Evolutionary conservation across 2,329 filamentous ascomycete genomes (phyloP).

Genomic region (Byssoonygena ceratinophila): DNA sequence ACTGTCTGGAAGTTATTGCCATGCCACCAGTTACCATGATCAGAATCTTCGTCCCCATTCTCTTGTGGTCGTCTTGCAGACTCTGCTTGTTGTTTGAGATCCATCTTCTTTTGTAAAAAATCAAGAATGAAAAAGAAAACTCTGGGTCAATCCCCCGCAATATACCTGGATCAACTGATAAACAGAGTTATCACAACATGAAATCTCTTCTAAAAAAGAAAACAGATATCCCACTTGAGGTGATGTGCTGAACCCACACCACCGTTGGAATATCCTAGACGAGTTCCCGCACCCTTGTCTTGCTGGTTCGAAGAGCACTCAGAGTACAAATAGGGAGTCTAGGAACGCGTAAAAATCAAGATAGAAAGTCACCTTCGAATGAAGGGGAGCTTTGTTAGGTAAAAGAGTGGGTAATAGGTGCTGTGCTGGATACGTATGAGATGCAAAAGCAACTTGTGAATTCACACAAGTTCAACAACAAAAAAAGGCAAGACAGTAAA

Average conservation of each 20-base stretch:
- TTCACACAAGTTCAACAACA: slow-evolving; percentile 12
- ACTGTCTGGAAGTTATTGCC: slow-evolving; percentile 27
- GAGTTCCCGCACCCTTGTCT: slow-evolving; percentile 1
- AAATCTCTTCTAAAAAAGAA: not conserved
- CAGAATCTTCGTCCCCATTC: slow-evolving; percentile 30
- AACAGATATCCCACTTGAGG: slow-evolving; percentile 8
- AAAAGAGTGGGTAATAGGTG: slow-evolving; percentile 4
- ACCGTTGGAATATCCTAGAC: not conserved
- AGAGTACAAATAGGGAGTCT: slow-evolving; percentile 1
- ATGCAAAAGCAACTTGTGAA: slow-evolving; percentile 15
- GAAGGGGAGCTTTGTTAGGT: slow-evolving; percentile 3
- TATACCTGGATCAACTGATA: not conserved
- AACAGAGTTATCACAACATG: slow-evolving; percentile 4
- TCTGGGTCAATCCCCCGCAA: not conserved
- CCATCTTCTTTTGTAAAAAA: slow-evolving; percentile 23
- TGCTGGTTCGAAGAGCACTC: slow-evolving; percentile 4
- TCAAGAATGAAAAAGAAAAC: not conserved
- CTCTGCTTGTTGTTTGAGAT: slow-evolving; percentile 33
- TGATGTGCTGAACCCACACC: slow-evolving; percentile 12
- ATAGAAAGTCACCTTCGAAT: slow-evolving; percentile 2
- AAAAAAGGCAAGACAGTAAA: not conserved
- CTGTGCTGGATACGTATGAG: slow-evolving; percentile 7
- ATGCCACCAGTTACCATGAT: slow-evolving; percentile 27
- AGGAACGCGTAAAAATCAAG: not conserved
- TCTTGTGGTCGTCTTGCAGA: slow-evolving; percentile 24